These are phyloP conservation scores for Botrytis deweyae DNA, from an alignment of 2,329 filamentous ascomycete genomes.

Conservation along the genomic window DNA sequence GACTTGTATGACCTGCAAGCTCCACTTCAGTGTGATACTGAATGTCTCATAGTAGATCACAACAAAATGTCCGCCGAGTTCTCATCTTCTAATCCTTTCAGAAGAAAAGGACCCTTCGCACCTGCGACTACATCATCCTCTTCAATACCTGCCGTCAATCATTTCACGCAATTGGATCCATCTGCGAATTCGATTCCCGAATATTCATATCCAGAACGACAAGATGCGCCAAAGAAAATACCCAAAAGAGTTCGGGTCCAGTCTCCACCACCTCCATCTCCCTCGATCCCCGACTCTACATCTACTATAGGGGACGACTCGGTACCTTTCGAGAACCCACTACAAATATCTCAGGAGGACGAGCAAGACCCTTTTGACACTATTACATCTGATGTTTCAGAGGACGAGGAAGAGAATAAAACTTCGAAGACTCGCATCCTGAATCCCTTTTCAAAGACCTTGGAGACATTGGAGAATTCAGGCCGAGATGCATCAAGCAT, in stretches of 20 bases:
- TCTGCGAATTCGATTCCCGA: conserved; percentile 23
- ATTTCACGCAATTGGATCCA: conserved; percentile 20
- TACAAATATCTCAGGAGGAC: conserved; percentile 38
- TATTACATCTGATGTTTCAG: conserved; percentile 37
- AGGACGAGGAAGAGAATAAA: conserved; percentile 30
- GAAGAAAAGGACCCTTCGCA: conserved; percentile 33
- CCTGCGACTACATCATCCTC: conserved; percentile 24
- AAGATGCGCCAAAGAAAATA: conserved; percentile 31
- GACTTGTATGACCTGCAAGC: conserved; percentile 19
- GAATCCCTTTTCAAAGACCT: conserved; percentile 57
- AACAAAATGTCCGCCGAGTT: conserved; percentile 36
- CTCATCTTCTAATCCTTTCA: conserved; percentile 40
- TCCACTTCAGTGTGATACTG: conserved; percentile 23
- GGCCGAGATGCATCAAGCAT: conserved; percentile 27
- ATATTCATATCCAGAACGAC: conserved; percentile 17
- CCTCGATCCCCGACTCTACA: conserved; percentile 51
- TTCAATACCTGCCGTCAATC: conserved; percentile 23
- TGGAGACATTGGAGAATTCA: conserved; percentile 50
- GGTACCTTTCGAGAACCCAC: conserved; percentile 31
- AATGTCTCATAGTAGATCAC: conserved; percentile 20
- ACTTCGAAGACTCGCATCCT: conserved; percentile 40
- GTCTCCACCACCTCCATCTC: conserved; percentile 58
- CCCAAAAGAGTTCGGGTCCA: conserved; percentile 66
- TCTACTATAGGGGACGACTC: conserved; percentile 36
- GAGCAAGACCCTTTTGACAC: conserved; percentile 37